These are phyloP conservation scores for Cymbidium sinense DNA, from an alignment of 106 monocot genomes.

Conservation along the genomic window DNA sequence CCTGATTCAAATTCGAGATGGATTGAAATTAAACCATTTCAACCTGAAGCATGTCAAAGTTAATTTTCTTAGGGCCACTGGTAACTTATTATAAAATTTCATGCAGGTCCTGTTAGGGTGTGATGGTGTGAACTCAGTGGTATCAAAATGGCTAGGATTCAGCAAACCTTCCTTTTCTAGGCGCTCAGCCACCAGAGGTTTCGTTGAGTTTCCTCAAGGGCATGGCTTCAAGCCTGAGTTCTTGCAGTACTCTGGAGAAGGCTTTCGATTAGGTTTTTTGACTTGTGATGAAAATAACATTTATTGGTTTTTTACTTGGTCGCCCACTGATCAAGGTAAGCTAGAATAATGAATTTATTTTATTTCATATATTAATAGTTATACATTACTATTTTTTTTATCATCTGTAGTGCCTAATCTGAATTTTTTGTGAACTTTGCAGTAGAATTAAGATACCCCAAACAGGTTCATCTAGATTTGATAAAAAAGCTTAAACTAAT, in stretches of 20 bases:
- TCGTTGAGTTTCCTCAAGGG: conserved; percentile 36
- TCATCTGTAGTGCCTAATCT: too few species aligned
- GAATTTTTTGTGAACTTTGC: too few species aligned
- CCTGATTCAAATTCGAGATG: too few species aligned
- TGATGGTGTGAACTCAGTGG: conserved; percentile 69
- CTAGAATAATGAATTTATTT: background rate
- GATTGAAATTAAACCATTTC: too few species aligned
- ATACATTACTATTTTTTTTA: too few species aligned
- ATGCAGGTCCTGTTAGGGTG: conserved; percentile 64
- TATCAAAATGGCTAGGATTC: conserved; percentile 73
- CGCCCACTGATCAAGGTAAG: conserved; percentile 16
- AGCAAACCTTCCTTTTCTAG: conserved; percentile 26
- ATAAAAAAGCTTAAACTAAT: too few species aligned
- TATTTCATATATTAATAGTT: background rate
- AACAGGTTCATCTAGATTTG: too few species aligned
- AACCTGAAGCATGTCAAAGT: too few species aligned
- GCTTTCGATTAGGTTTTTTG: conserved; percentile 23
- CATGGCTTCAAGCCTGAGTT: conserved; percentile 40
- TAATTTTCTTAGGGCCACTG: too few species aligned
- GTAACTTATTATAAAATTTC: background rate
- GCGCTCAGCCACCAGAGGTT: conserved; percentile 44
- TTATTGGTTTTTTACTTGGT: conserved; percentile 61
- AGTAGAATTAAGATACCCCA: too few species aligned
- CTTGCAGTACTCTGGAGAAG: conserved; percentile 25
- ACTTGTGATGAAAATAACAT: conserved; percentile 34